Evolutionary conservation across 129 eudicot species (phyloP), one percentile per base, ranked within the genome.

Genomic region (Helichrysum umbraculigerum): DNA sequence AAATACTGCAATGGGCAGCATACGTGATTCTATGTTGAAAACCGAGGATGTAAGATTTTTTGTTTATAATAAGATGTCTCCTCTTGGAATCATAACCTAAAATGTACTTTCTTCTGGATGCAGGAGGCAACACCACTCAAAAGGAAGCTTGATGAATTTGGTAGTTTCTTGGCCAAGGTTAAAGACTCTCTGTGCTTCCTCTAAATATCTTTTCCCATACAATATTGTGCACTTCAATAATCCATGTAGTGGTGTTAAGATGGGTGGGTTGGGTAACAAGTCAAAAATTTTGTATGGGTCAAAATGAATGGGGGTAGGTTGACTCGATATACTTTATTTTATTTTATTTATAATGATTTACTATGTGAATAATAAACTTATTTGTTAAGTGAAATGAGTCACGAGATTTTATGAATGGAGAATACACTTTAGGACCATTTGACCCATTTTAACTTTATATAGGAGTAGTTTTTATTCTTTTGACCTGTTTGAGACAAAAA

Each of bases 1-100:
- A 41, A 94, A 89, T 79, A 94, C 98, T 74, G 98, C 98, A 68
- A 94, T 94, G 97, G 98, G 98, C 62, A 91, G 91, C 89, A 94
- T 94, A 84, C 97, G 97, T 17, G 98, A 94, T 84, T 91, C 98
- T 42, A 94, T 94, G 98, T 78, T 94, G 84, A 91, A 19, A 81
- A 94, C 98, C 14, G 98, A 94, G 79, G 98, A 94, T 80, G 98
- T 94, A 84, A 84, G 90, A 35, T 74, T 72, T 51, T 71, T 51
- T 29, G 8, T 25, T 20, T 62, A 28, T 62, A 4, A 12, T 37
- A 37, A 39, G 17, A 67, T 41, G 21, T 30, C 33, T 54, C 54
- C 42, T 59, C 34, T 34, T 47, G 74, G 61, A 22, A 71, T 29
- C 28, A 1, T 25, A 58, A 37, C 21, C 32, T 22, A 41, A 51